A percentile compares a stretch with the other conserved stretches of the same genome.
These are phyloP conservation scores for Suhomyces bolitotheri DNA, from an alignment of 1,139 yeast genomes.

Conservation along the genomic window DNA sequence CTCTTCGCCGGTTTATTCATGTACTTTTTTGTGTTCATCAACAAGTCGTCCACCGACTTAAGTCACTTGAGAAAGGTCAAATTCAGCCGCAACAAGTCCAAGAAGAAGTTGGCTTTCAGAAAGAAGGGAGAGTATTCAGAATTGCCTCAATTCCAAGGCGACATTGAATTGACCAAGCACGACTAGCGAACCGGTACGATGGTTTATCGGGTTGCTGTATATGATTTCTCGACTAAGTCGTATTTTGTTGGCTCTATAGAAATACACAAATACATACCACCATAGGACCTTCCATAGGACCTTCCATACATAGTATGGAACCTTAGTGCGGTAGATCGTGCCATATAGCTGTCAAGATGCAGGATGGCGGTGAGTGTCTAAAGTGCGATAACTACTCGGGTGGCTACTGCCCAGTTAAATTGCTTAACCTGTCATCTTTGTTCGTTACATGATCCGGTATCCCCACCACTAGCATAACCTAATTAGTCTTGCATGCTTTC, in stretches of 20 bases:
- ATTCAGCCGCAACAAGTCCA: constrained; percentile 44
- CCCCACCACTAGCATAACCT: too few species aligned
- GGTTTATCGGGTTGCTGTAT: neutral
- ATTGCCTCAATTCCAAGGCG: constrained; percentile 32
- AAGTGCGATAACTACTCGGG: too few species aligned
- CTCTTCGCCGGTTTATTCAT: constrained; percentile 58
- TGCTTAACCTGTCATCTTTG: too few species aligned
- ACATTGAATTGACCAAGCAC: constrained; percentile 17
- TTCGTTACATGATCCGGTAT: too few species aligned
- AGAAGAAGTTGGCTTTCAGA: constrained; percentile 33
- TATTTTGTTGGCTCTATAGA: neutral
- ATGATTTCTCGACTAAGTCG: neutral
- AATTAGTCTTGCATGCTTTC: too few species aligned
- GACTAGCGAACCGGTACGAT: constrained; percentile 13
- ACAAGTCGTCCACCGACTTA: constrained; percentile 46
- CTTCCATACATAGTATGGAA: too few species aligned
- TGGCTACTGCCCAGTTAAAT: too few species aligned
- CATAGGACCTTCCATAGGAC: too few species aligned
- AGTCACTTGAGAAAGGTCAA: constrained; percentile 53
- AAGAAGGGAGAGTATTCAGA: constrained; percentile 18
- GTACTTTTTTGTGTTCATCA: constrained; percentile 61
- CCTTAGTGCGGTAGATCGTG: too few species aligned
- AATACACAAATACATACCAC: too few species aligned
- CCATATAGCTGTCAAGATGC: too few species aligned
- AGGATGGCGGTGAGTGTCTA: too few species aligned